These are phyloP conservation scores for Breynia disticha DNA, from an alignment of 441 rosid genomes.

Conservation along the genomic window DNA sequence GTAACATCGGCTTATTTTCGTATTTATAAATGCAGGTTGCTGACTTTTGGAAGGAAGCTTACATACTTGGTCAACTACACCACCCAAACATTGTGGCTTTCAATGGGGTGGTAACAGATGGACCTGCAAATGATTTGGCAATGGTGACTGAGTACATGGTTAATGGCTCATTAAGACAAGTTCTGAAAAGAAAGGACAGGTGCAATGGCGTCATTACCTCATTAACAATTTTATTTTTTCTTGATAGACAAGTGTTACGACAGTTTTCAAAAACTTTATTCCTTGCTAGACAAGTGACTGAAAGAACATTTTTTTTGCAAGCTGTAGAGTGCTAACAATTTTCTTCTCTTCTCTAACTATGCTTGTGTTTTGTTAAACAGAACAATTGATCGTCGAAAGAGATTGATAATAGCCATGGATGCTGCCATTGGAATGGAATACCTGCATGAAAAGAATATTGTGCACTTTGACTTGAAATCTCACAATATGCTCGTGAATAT, in stretches of 20 bases:
- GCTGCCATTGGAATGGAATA: slow-evolving; percentile 44
- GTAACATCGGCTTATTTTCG: neutral
- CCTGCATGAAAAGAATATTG: slow-evolving; percentile 33
- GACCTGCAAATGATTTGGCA: slow-evolving; percentile 23
- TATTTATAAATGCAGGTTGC: slow-evolving; percentile 17
- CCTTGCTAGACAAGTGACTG: neutral
- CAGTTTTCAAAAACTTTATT: no score
- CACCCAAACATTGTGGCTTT: slow-evolving; percentile 41
- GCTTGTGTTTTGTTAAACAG: slow-evolving; percentile 16
- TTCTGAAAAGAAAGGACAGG: slow-evolving; percentile 31
- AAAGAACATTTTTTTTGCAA: neutral
- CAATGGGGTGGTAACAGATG: slow-evolving; percentile 40
- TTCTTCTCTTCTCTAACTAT: no score
- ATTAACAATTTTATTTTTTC: neutral
- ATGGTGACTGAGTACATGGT: slow-evolving; percentile 44
- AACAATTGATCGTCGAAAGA: slow-evolving; percentile 36
- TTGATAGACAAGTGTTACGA: no score
- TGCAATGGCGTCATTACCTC: neutral
- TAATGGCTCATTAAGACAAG: slow-evolving; percentile 36
- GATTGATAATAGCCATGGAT: slow-evolving; percentile 38
- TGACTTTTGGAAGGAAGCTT: slow-evolving; percentile 41
- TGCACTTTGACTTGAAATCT: slow-evolving; percentile 39
- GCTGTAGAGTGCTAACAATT: neutral
- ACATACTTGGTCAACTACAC: slow-evolving; percentile 31
- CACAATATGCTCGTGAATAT: slow-evolving; percentile 32